phyloP scores from a whole-genome alignment of 331 rosid species.

The Malus hybrid region DNA sequence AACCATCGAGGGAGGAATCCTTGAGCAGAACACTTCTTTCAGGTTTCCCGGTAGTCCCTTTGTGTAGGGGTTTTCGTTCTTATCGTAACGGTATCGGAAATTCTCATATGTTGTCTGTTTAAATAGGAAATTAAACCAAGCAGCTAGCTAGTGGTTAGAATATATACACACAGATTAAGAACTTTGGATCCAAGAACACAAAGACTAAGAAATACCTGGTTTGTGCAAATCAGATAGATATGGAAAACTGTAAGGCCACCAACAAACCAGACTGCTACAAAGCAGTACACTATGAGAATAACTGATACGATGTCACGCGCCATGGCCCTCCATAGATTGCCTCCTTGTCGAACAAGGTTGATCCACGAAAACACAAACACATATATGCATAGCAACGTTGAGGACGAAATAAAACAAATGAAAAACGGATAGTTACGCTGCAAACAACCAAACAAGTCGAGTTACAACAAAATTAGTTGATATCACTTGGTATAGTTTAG shows the following conservation, averaged over 20 bases:
- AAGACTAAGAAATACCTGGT: constrained; percentile 43
- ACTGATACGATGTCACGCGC: constrained; percentile 50
- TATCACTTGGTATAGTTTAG: neutral
- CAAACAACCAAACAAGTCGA: neutral
- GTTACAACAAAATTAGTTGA: neutral
- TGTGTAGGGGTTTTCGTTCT: constrained; percentile 66
- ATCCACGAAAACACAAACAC: constrained; percentile 76
- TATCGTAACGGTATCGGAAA: constrained; percentile 82
- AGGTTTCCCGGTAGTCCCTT: constrained; percentile 52
- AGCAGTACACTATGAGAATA: constrained; percentile 76
- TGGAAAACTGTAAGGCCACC: constrained; percentile 92
- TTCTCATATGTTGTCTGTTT: constrained; percentile 86
- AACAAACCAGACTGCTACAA: constrained; percentile 79
- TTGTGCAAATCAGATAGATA: constrained; percentile 71
- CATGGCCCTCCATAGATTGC: constrained; percentile 37
- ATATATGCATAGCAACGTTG: constrained; percentile 67
- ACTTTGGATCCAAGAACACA: neutral
- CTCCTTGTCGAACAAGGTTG: constrained; percentile 44
- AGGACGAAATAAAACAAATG: constrained; percentile 63
- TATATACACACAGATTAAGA: neutral
- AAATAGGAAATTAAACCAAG: neutral
- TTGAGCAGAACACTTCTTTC: constrained; percentile 60
- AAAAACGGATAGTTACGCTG: constrained; percentile 93
- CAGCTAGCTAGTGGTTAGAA: neutral
- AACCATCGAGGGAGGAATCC: constrained; percentile 48